These are phyloP conservation scores for Echinosophora koreensis DNA, from an alignment of 306 rosid genomes.

Conservation along the genomic window DNA sequence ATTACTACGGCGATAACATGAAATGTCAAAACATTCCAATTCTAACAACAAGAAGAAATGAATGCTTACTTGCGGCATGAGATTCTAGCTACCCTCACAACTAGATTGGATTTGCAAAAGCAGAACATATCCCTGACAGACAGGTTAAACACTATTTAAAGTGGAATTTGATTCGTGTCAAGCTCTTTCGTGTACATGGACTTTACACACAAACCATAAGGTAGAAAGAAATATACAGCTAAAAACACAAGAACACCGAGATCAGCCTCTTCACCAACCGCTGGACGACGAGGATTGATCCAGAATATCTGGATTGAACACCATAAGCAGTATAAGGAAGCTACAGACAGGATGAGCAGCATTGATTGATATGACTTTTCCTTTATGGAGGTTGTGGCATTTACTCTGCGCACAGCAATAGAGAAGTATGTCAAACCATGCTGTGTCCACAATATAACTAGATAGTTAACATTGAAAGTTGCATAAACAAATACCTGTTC, in stretches of 20 bases:
- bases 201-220: conserved; percentile 69
- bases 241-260: conserved; percentile 84
- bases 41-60: conserved; percentile 16
- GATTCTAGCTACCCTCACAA: background rate
- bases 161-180: conserved; percentile 65
- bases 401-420: conserved; percentile 67
- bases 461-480: conserved; percentile 14
- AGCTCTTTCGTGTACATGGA: conserved; percentile 66
- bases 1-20: conserved; percentile 13
- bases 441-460: conserved; percentile 17
- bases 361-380: conserved; percentile 64
- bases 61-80: background rate
- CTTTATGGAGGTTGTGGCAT: conserved; percentile 54
- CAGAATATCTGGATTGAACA: conserved; percentile 78
- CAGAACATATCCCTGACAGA: background rate
- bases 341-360: conserved; percentile 62
- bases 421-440: conserved; percentile 31
- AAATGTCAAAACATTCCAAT: background rate
- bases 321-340: conserved; percentile 79
- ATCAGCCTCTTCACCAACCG: conserved; percentile 96
- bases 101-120: conserved; percentile 18
- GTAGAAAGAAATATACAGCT: conserved; percentile 68
- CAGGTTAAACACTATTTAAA: conserved; percentile 42
- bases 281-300: conserved; percentile 72
- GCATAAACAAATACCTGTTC: conserved; percentile 65